phyloP scores from a whole-genome alignment of 192 early-diverging fungal species.

The Oehlia diaphana region DNA sequence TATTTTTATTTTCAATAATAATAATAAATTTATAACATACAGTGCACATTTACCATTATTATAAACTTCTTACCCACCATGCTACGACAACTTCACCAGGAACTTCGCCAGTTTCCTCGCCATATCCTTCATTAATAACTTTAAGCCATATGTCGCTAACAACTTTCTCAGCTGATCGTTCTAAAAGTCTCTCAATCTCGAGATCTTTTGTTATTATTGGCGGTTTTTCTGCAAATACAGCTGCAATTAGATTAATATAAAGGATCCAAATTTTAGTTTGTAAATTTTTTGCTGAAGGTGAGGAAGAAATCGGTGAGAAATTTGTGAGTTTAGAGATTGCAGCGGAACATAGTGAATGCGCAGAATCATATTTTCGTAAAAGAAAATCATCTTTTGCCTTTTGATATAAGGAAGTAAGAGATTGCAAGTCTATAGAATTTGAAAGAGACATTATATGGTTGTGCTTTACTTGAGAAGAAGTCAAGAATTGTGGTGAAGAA shows the following conservation, averaged over 20 bases:
- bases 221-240: conserved; percentile 39
- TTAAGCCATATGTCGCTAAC: conserved; percentile 38
- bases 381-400: conserved; percentile 39
- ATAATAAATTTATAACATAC: not conserved
- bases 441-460: not conserved
- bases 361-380: conserved; percentile 37
- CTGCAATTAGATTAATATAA: conserved; percentile 39
- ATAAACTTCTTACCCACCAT: conserved; percentile 32
- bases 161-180: conserved; percentile 34
- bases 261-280: conserved; percentile 44
- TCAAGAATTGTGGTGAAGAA: not conserved
- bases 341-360: conserved; percentile 32
- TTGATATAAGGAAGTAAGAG: conserved; percentile 29
- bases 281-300: conserved; percentile 31
- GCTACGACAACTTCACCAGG: conserved; percentile 44
- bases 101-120: conserved; percentile 40
- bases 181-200: conserved; percentile 19
- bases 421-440: conserved; percentile 1
- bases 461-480: not conserved
- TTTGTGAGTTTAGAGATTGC: conserved; percentile 34
- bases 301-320: conserved; percentile 9
- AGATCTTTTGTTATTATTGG: not conserved
- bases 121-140: conserved; percentile 37
- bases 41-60: not conserved
- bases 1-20: too few relatives aligned